These are phyloP conservation scores for Candida smagusa DNA, from an alignment of 1,139 yeast species.

Conservation along the genomic window DNA sequence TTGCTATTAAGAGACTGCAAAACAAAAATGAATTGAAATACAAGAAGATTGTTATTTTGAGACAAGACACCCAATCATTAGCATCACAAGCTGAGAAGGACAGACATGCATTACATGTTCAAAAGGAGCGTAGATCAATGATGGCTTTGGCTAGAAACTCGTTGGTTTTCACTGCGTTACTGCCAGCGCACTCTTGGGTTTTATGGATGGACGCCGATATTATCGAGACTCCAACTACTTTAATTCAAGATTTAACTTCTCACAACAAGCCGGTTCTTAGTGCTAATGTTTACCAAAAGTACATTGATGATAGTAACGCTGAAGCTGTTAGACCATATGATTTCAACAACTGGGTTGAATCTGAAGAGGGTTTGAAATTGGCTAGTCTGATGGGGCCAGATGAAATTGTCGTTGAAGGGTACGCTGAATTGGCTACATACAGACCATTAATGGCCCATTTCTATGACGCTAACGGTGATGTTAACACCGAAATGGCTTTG, in stretches of 20 bases:
- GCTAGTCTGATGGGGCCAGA: constrained; percentile 76
- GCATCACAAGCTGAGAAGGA: constrained; percentile 72
- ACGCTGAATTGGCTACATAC: constrained; percentile 87
- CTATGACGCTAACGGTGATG: constrained; percentile 63
- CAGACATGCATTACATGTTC: constrained; percentile 68
- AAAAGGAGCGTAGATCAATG: constrained; percentile 80
- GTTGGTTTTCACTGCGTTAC: constrained; percentile 79
- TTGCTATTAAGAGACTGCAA: constrained; percentile 58
- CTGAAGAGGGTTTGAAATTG: constrained; percentile 75
- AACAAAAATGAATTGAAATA: constrained; percentile 57
- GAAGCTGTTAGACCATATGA: constrained; percentile 84
- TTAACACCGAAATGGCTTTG: constrained; percentile 64
- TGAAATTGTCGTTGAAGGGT: constrained; percentile 91
- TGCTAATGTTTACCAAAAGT: constrained; percentile 91
- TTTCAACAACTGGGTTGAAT: constrained; percentile 94
- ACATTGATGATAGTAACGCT: constrained; percentile 52
- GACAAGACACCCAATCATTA: constrained; percentile 84
- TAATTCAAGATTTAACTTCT: constrained; percentile 82
- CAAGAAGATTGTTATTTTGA: constrained; percentile 76
- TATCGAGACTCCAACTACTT: constrained; percentile 76
- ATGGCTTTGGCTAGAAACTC: constrained; percentile 97
- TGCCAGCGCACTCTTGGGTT: constrained; percentile 91
- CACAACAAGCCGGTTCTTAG: constrained; percentile 86
- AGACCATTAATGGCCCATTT: constrained; percentile 94
- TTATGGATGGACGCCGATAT: constrained; percentile 95